phyloP scores from a whole-genome alignment of 2,329 filamentous ascomycete genomes.

The Aspergillus niger region DNA sequence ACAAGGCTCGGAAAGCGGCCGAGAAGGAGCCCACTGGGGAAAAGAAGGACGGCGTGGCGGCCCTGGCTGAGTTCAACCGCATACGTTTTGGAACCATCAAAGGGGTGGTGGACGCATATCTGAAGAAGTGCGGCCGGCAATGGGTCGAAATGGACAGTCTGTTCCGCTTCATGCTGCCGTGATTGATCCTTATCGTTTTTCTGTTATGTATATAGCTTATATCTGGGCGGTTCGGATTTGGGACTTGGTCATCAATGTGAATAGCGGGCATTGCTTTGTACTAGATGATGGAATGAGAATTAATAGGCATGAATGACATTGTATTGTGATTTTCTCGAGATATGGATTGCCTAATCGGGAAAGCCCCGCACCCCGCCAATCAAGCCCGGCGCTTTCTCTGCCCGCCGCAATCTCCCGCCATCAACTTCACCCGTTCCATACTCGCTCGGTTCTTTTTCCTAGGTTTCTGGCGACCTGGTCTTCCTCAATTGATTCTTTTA shows the following conservation, averaged over 20 bases:
- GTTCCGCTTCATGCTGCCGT: constrained; percentile 63
- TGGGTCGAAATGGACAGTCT: constrained; percentile 93
- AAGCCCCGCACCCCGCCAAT: constrained; percentile 19
- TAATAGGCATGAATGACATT: constrained; percentile 12
- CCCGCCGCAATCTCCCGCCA: neutral
- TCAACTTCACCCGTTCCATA: neutral
- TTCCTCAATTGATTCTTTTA: neutral
- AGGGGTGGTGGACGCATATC: constrained; percentile 75
- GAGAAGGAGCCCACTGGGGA: constrained; percentile 54
- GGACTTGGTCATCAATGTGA: constrained; percentile 10
- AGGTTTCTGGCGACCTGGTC: neutral
- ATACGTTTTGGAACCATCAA: constrained; percentile 74
- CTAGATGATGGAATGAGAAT: constrained; percentile 17
- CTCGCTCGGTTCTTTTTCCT: neutral
- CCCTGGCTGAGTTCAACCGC: constrained; percentile 80
- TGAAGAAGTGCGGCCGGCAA: constrained; percentile 85
- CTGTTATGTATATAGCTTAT: constrained; percentile 28
- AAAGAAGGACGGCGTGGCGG: constrained; percentile 66
- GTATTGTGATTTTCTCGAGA: neutral
- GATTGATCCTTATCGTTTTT: constrained; percentile 10
- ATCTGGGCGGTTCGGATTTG: constrained; percentile 9
- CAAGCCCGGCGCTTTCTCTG: constrained; percentile 2
- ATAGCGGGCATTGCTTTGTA: constrained; percentile 14
- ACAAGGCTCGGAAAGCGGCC: constrained; percentile 67
- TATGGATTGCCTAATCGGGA: neutral